Percentiles rank a stretch among this genome's conserved stretches.
These are phyloP conservation scores for Phytophthora pistaciae DNA, from an alignment of 352 stramenopile species.

Conservation along the genomic window DNA sequence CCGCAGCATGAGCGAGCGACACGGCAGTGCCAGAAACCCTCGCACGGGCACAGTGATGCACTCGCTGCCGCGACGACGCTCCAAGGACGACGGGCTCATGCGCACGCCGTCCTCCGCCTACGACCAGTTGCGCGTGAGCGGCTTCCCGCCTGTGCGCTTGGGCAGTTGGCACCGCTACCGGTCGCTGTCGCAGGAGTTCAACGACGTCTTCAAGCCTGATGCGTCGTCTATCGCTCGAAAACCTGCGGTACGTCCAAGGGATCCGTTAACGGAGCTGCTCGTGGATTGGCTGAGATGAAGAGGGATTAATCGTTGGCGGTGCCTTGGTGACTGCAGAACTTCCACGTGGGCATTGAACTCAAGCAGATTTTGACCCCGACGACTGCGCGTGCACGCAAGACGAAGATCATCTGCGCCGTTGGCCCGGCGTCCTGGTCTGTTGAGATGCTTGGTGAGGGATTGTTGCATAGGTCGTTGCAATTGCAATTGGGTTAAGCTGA, in stretches of 20 bases:
- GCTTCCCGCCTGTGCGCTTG: constrained; percentile 68
- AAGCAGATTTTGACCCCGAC: constrained; percentile 79
- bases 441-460: constrained; percentile 90
- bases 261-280: constrained; percentile 19
- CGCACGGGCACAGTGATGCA: constrained; percentile 17
- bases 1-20: constrained; percentile 27
- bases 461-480: neutral
- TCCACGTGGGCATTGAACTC: constrained; percentile 74
- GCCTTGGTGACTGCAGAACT: constrained; percentile 46
- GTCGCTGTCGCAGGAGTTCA: constrained; percentile 73
- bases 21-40: constrained; percentile 13
- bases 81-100: constrained; percentile 40
- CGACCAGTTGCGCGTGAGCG: constrained; percentile 46
- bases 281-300: neutral
- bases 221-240: constrained; percentile 46
- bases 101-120: constrained; percentile 32
- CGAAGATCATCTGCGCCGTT: constrained; percentile 99
- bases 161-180: constrained; percentile 73
- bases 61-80: constrained; percentile 25
- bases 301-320: constrained; percentile 7
- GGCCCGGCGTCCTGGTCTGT: constrained; percentile 97
- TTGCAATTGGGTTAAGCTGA: constrained; percentile 1
- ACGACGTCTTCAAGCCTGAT: constrained; percentile 47
- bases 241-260: constrained; percentile 38
- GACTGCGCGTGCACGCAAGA: constrained; percentile 81